Conservation (phyloP, 106 monocot species). For the Dendrobium huoshanense region DNA sequence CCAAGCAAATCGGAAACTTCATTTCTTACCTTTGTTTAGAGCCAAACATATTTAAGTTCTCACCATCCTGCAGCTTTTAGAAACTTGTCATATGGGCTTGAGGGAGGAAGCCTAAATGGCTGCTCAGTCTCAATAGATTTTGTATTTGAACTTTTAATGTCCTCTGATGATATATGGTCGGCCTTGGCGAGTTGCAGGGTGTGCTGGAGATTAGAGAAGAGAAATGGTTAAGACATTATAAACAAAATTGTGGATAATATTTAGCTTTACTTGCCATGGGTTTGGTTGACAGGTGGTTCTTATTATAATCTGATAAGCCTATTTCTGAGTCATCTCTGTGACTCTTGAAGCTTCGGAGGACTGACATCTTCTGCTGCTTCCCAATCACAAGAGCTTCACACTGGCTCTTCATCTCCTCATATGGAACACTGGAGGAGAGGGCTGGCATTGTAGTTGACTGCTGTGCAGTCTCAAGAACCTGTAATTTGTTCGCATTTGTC, state of each 20-base stretch:
- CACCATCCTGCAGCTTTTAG: constrained; percentile 78
- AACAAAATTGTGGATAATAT: background rate
- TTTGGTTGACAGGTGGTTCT: constrained; percentile 6
- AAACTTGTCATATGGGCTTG: constrained; percentile 97
- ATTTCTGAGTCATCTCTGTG: constrained; percentile 22
- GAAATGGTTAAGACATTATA: background rate
- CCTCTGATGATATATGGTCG: constrained; percentile 7
- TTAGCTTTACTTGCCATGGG: constrained; percentile 23
- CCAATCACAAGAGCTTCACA: constrained; percentile 87
- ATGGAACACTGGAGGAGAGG: constrained; percentile 52
- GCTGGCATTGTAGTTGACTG: constrained; percentile 46
- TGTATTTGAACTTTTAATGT: constrained; percentile 20
- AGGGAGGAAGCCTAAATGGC: constrained; percentile 80
- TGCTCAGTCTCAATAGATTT: constrained; percentile 35
- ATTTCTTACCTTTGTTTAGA: background rate
- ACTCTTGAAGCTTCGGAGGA: constrained; percentile 71
- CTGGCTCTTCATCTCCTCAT: constrained; percentile 89
- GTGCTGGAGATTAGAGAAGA: constrained; percentile 5
- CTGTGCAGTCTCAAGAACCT: constrained; percentile 81
- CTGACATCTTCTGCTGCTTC: constrained; percentile 95
- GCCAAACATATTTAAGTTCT: background rate
- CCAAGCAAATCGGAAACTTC: too few relatives aligned
- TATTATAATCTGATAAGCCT: background rate
- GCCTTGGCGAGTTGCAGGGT: constrained; percentile 8
- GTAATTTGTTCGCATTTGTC: constrained; percentile 6